Evolutionary conservation across 352 stramenopile genomes (phyloP).

Genomic region (Phytophthora pinifolia): DNA sequence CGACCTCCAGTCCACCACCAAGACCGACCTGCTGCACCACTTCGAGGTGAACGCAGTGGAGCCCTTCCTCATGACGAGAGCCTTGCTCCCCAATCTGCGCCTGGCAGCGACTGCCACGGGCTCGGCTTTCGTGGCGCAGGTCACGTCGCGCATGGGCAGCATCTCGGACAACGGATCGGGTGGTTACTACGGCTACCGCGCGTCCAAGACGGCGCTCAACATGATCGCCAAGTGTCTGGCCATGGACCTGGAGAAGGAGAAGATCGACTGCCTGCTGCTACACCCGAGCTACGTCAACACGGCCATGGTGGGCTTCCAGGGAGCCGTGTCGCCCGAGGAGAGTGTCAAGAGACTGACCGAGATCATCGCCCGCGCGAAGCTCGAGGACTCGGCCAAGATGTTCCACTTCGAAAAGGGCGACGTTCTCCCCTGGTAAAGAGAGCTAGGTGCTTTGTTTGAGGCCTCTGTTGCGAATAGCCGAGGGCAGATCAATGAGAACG

Average conservation of each 20-base stretch:
- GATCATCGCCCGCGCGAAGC: slow-evolving; percentile 37
- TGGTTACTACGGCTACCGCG: slow-evolving; percentile 63
- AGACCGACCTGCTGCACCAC: slow-evolving; percentile 48
- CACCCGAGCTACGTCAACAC: slow-evolving; percentile 69
- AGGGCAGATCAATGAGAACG: no score
- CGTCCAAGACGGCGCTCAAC: slow-evolving; percentile 82
- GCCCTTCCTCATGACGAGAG: slow-evolving; percentile 58
- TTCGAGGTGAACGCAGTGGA: slow-evolving; percentile 70
- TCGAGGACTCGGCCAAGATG: slow-evolving; percentile 47
- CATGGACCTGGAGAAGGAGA: slow-evolving; percentile 45
- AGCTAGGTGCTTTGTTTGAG: background rate
- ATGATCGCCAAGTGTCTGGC: slow-evolving; percentile 62
- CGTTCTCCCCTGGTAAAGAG: slow-evolving; percentile 49
- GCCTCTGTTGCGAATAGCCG: no score
- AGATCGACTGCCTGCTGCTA: slow-evolving; percentile 55
- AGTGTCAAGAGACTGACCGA: slow-evolving; percentile 42
- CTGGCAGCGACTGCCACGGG: slow-evolving; percentile 27
- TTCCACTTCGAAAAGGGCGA: slow-evolving; percentile 47
- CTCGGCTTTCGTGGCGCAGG: slow-evolving; percentile 45
- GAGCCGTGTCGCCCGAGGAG: slow-evolving; percentile 35
- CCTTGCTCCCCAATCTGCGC: slow-evolving; percentile 49
- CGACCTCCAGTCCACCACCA: slow-evolving; percentile 41
- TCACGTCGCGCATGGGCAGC: slow-evolving; percentile 53
- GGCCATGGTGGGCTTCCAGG: slow-evolving; percentile 46
- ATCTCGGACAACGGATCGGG: slow-evolving; percentile 34